Evolutionary conservation across 768 basidiomycete genomes (phyloP), one percentile per base, ranked within the genome.

Genomic region (Amanita thiersii): DNA sequence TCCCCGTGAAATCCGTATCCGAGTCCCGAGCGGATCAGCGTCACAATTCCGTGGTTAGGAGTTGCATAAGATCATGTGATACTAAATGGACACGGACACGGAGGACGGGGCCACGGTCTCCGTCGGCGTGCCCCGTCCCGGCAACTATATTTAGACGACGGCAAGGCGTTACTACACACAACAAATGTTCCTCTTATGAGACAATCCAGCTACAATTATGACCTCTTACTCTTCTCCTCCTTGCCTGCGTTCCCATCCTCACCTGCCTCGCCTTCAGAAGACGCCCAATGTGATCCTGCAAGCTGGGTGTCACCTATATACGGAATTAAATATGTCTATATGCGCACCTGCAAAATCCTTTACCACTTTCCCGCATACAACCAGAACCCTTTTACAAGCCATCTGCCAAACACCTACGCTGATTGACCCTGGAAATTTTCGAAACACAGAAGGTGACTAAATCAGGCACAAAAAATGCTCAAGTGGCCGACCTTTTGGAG

Each of bases 331-430:
- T n/a, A n/a, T n/a, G n/a, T n/a, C n/a, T n/a, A n/a, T 5, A 5
- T 11, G 49, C 66, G 60, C 49, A 75, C 74, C 61, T 6, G 64
- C 52, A 33, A 85, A 54, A 43, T 83, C 83, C 56, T 75, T 82
- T 43, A 82, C 79, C 4, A 83, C 68, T 17, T 76, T 71, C 58
- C 90, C 88, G 33, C 79, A 71, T n/a, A 81, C 69, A 45, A 74
- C 71, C 44, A 97, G 72, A n/a, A 90, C 84, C 38, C 90, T 72
- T 49, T 77, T 81, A 61, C 91, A 93, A 5, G 90, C 86, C 80
- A 96, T 88, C 55, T 91, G 86, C 94, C 94, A 99, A 29, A 90
- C 76, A 1, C 86, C 87, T 30, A 91, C 89, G 51, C 89, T 90
- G 46, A 99, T 84, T 8, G 90, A 86, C 8, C 94, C 93, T 92